Base-by-base conservation (phyloP, 306 rosid genomes). In the Ochetophila trinervis region DNA sequence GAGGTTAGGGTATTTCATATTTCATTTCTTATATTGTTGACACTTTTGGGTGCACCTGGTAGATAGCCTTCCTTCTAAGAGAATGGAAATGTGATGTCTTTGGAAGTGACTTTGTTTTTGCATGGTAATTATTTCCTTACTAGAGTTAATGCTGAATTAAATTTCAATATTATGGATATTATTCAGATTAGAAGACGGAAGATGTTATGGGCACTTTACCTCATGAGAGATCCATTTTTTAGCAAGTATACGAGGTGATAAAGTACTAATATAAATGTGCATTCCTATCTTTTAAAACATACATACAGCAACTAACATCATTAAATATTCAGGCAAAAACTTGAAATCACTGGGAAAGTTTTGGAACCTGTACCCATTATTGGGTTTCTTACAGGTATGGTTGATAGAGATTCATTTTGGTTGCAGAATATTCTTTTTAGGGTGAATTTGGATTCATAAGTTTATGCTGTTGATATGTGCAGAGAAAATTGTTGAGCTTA, bases 181-280 rank as follows among this genome's bases (percentile, higher is more conserved):
- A 62, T 80, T 53, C 88, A 93, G 99, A 78, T 82, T 74, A 88
- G 74, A 69, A 84, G 85, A 57, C 79, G 97, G 57, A 94, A 83
- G 91, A 62, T 94, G 73, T 55, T 86, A 22, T 88, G 85, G 87
- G 87, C 75, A 44, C 90, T 94, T 73, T 94, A 90, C 86, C 78
- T 94, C 66, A 81, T 94, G 99, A 86, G 97, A 82, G 97, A 94
- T 79, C 99, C 99, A 19, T 90, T 94, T 80, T 94, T 94, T 73
- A 82, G 69, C 91, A 84, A 84, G 81, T 84, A 81, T 74, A 90
- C 89, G 37, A 86, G 99, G 99, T 89, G 73, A 6, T 16, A 16
- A 56, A 27, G 32, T 27, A 27, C 4, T 60, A 53, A 51, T 18
- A 53, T 75, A 56, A 62, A 35, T 27, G 19, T 1, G 6, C 17